Evolutionary conservation across 163 green algal species (phyloP).

Genomic region (Chlamydomonas reinhardtii): DNA sequence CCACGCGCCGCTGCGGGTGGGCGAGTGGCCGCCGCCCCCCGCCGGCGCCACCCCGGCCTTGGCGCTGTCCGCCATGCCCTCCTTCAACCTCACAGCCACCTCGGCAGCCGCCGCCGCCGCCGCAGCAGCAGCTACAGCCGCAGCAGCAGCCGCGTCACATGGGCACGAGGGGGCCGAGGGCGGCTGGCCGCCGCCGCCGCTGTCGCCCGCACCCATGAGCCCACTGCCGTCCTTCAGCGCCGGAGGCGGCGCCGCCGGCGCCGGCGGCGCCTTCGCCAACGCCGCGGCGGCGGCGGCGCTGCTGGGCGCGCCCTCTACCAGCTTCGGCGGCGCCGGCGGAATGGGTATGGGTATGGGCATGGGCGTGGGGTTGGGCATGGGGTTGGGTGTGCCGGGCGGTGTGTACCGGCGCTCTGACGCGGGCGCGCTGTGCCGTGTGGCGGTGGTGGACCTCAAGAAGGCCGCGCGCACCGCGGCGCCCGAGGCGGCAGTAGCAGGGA

Average conservation of each 20-base stretch:
- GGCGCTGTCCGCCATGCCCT: constrained; percentile 30
- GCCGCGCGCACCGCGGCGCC: not conserved
- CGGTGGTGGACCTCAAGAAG: constrained; percentile 10
- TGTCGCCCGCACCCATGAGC: no score
- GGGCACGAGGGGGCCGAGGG: not conserved
- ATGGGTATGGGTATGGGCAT: no score
- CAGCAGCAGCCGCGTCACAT: not conserved
- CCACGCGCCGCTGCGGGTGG: constrained; percentile 1
- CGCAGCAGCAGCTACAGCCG: not conserved
- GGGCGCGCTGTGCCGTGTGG: constrained; percentile 8
- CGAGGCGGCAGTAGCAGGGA: not conserved
- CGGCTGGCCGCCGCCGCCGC: not conserved
- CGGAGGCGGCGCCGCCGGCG: no score
- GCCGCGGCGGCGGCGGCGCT: not conserved
- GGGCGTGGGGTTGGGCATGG: not conserved
- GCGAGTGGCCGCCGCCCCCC: constrained; percentile 1
- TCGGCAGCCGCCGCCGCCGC: not conserved
- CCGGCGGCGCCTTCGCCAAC: not conserved
- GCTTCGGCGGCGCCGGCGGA: no score
- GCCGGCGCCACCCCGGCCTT: not conserved
- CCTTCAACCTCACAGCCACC: not conserved
- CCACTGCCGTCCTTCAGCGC: not conserved
- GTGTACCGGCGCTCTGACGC: not conserved
- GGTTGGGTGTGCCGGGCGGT: not conserved
- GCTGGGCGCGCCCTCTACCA: not conserved